Percentiles rank a stretch among this genome's conserved stretches.
Conservation (phyloP, 495 filamentous ascomycete genomes). For the Trypethelium eluteriae region DNA sequence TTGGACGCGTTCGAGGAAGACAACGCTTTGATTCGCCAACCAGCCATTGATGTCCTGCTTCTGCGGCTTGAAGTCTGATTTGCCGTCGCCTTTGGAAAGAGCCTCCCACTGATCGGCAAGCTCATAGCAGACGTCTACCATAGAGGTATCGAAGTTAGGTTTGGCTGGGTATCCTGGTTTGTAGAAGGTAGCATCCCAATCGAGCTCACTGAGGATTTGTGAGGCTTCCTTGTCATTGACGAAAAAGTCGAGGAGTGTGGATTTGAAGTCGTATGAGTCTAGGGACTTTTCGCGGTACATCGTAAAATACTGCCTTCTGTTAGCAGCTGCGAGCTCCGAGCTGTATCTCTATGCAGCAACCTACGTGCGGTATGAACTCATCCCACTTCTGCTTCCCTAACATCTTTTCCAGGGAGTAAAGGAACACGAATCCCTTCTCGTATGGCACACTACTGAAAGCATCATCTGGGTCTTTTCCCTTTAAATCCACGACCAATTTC, state of each 20-base stretch:
- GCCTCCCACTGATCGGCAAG: constrained; percentile 73
- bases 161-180: constrained; percentile 78
- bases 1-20: constrained; percentile 76
- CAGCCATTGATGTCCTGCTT: constrained; percentile 60
- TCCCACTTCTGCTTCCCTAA: constrained; percentile 83
- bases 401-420: constrained; percentile 77
- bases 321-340: neutral
- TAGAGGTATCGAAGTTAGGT: constrained; percentile 79
- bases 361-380: constrained; percentile 78
- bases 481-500: constrained; percentile 75
- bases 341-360: constrained; percentile 16
- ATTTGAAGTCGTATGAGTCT: constrained; percentile 87
- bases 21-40: constrained; percentile 78
- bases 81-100: constrained; percentile 29
- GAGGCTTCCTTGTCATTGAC: constrained; percentile 55
- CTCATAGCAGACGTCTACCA: constrained; percentile 76
- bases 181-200: constrained; percentile 88
- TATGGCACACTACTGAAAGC: constrained; percentile 84
- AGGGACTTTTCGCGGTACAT: constrained; percentile 71
- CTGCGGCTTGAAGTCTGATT: constrained; percentile 52
- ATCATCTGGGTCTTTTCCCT: constrained; percentile 90
- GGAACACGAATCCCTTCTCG: constrained; percentile 68
- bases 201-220: constrained; percentile 58
- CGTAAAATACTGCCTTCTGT: constrained; percentile 60
- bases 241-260: constrained; percentile 80